Conservation (phyloP, 2,329 filamentous ascomycete genomes). For the Xylaria digitata region DNA sequence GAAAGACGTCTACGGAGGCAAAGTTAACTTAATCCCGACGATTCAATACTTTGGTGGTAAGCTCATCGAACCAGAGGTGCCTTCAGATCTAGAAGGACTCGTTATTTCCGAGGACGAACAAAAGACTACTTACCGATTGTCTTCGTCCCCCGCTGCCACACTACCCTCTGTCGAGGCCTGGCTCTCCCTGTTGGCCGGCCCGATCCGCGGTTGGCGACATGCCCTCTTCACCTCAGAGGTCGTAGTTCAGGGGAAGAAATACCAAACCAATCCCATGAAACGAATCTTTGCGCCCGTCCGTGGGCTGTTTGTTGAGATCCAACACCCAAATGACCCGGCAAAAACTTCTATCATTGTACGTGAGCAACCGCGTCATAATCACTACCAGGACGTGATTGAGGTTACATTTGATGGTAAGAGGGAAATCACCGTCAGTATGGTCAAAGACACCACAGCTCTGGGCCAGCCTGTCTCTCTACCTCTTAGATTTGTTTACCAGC, state of each 20-base stretch:
- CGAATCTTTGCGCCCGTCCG: conserved; percentile 88
- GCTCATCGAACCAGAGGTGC: conserved; percentile 75
- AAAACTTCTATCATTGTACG: conserved; percentile 88
- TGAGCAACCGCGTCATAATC: conserved; percentile 87
- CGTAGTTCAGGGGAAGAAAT: conserved; percentile 93
- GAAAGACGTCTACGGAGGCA: conserved; percentile 80
- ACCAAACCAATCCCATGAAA: conserved; percentile 95
- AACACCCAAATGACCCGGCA: conserved; percentile 80
- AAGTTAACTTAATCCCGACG: conserved; percentile 79
- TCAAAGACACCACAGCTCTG: conserved; percentile 90
- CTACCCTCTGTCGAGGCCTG: conserved; percentile 85
- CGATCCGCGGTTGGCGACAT: conserved; percentile 90
- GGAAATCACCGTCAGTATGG: conserved; percentile 88
- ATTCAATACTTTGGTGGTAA: conserved; percentile 97
- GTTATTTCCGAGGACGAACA: conserved; percentile 81
- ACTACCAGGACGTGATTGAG: conserved; percentile 89
- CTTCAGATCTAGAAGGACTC: conserved; percentile 85
- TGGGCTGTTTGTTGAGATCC: conserved; percentile 90
- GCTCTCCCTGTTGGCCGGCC: conserved; percentile 88
- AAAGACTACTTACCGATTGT: conserved; percentile 87
- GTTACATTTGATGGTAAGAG: conserved; percentile 79
- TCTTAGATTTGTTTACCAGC: conserved; percentile 91
- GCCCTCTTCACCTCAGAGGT: conserved; percentile 94
- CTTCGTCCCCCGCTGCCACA: conserved; percentile 76
- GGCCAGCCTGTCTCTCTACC: conserved; percentile 84